phyloP scores from a whole-genome alignment of 192 early-diverging fungal species.

The Backusella tuberculispora region DNA sequence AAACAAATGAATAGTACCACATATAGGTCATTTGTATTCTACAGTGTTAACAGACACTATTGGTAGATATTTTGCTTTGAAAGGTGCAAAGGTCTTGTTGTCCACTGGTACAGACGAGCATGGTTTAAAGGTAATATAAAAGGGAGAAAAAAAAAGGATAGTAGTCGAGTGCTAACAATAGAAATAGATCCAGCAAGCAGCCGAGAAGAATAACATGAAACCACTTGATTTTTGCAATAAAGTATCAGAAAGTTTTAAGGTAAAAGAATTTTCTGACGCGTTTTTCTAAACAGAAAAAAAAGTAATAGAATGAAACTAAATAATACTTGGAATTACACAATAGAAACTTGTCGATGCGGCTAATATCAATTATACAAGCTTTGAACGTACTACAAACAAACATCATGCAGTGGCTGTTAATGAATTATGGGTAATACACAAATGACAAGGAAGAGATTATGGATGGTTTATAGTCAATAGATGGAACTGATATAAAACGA shows the following conservation, averaged over 20 bases:
- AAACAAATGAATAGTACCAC: conserved; percentile 62
- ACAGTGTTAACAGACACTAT: conserved; percentile 84
- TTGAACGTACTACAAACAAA: conserved; percentile 84
- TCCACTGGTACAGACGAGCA: conserved; percentile 95
- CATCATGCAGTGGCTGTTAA: conserved; percentile 73
- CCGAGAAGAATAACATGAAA: conserved; percentile 56
- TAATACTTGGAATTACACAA: no score
- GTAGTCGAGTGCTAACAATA: background rate
- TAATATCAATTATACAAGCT: conserved; percentile 79
- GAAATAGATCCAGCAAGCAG: conserved; percentile 87
- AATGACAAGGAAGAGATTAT: background rate
- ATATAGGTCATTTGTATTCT: conserved; percentile 95
- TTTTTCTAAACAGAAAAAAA: background rate
- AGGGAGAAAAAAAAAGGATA: background rate
- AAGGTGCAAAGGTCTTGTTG: conserved; percentile 60
- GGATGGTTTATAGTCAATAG: background rate
- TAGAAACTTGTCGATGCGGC: conserved; percentile 70
- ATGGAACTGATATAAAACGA: background rate
- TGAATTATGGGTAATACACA: conserved; percentile 72
- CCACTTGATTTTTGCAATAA: conserved; percentile 82
- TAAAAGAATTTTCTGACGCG: conserved; percentile 23
- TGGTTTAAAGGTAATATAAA: conserved; percentile 78
- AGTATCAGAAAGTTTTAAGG: conserved; percentile 68
- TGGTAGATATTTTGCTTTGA: conserved; percentile 73
- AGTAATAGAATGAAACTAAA: no score